These are phyloP conservation scores for Funneliformis mosseae DNA, from an alignment of 192 early-diverging fungal species.

Conservation along the genomic window DNA sequence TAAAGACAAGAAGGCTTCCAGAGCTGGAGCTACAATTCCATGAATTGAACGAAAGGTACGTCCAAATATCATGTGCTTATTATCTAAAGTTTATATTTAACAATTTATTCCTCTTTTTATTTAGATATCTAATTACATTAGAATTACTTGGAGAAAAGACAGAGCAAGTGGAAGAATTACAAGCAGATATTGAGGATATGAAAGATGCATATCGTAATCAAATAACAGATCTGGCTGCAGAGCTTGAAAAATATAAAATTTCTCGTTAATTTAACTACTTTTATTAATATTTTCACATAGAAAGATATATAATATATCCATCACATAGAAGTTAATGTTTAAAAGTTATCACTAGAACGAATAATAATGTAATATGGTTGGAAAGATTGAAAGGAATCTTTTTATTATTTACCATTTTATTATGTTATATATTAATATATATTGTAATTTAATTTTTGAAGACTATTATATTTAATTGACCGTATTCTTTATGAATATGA, in stretches of 20 bases:
- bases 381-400: no score
- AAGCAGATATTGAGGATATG: conserved; percentile 78
- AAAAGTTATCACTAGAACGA: no score
- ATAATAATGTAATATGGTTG: no score
- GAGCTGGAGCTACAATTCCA: conserved; percentile 54
- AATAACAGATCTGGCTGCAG: conserved; percentile 57
- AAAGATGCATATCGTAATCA: conserved; percentile 72
- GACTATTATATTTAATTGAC: no score
- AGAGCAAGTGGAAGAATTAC: conserved; percentile 81
- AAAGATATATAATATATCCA: no score
- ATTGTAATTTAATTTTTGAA: no score
- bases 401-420: no score
- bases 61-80: background rate
- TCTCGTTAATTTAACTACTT: background rate
- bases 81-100: conserved; percentile 15
- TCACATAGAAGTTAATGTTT: no score
- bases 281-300: background rate
- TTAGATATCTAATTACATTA: conserved; percentile 68
- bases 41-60: conserved; percentile 60
- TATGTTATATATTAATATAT: no score
- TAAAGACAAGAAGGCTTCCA: conserved; percentile 36
- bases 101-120: background rate
- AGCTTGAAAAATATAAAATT: conserved; percentile 41
- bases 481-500: no score
- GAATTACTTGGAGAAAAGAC: conserved; percentile 90